A percentile compares a stretch with the other conserved stretches of the same genome.
These are phyloP conservation scores for Psidium friedrichsthalianum DNA, from an alignment of 345 rosid genomes.

Conservation along the genomic window DNA sequence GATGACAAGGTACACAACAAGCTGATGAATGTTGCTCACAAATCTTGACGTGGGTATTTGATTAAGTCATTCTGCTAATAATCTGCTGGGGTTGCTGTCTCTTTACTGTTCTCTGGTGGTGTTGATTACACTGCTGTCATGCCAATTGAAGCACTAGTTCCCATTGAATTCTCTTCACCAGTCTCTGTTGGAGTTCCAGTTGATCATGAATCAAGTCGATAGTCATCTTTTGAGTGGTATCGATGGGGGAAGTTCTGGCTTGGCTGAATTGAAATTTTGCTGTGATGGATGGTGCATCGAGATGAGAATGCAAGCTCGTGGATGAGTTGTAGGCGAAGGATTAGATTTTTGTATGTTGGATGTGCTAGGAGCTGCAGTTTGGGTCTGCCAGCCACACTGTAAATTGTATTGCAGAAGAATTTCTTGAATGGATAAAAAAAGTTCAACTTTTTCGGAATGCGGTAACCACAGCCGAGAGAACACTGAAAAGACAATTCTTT, in stretches of 20 bases:
- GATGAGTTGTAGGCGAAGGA: slow-evolving; percentile 1
- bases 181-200: not conserved
- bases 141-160: not conserved
- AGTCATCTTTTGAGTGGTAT: not conserved
- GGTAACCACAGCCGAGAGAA: not conserved
- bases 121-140: not conserved
- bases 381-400: slow-evolving; percentile 18
- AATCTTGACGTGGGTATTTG: not conserved
- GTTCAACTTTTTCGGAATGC: accelerated
- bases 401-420: slow-evolving; percentile 15
- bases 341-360: slow-evolving; percentile 9
- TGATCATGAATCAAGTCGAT: not conserved
- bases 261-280: not conserved
- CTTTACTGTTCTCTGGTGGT: no score
- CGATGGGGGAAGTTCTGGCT: not conserved
- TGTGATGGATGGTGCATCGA: slow-evolving; percentile 11
- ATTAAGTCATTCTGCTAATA: no score
- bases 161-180: not conserved
- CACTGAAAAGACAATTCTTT: not conserved
- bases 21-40: not conserved
- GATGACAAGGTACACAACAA: slow-evolving; percentile 59
- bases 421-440: not conserved
- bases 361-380: slow-evolving; percentile 11
- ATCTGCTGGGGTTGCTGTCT: no score
- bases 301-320: slow-evolving; percentile 19